Base-by-base conservation (phyloP, 2,329 filamentous ascomycete genomes). In the Aureobasidium sp. region DNA sequence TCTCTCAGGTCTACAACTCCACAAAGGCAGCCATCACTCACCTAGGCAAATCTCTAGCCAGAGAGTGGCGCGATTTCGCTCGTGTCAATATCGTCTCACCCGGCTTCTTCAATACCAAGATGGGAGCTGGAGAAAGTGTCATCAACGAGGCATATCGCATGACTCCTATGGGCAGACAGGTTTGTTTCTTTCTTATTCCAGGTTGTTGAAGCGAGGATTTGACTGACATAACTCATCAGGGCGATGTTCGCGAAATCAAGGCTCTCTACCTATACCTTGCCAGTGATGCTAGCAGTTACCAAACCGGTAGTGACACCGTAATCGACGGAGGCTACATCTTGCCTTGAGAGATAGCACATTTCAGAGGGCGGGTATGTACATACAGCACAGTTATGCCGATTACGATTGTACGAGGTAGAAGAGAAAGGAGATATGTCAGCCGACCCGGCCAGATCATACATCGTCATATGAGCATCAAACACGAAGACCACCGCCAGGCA, bases 31-130 rank as follows among this genome's bases (percentile, higher is more conserved):
- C 77, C 29, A 77, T 84, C 17, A 81, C 78, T 2, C 83, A 85
- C 61, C 77, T 85, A 41, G 81, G 80, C 53, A 83, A 82, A 69
- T 79, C 75, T 1, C 72, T 85, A 29, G 81, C 82, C 0, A 73
- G 79, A 5, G 82, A 85, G 65, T 84, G 82, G 82, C 72, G 79
- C 13, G 79, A 82, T 3, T 83, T 84, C 65, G 82, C 82, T 3
- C 75, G 82, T 3, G 82, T 84, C 32, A 85, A 84, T 66, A 76
- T 81, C 48, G 79, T 84, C 12, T 79, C 77, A 0, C 80, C 80
- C 0, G 80, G 80, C 0, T 84, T 81, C 70, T 81, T 84, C 66
- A 76, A 82, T 60, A 84, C 82, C 0, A 81, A 81, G 66, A 81
- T 84, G 75, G 79, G 80, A 0, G 81, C 80, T 0, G 71, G 76